Evolutionary conservation across 176 grass and related monocot genomes (phyloP).

Genomic region (Triticum dicoccoides): DNA sequence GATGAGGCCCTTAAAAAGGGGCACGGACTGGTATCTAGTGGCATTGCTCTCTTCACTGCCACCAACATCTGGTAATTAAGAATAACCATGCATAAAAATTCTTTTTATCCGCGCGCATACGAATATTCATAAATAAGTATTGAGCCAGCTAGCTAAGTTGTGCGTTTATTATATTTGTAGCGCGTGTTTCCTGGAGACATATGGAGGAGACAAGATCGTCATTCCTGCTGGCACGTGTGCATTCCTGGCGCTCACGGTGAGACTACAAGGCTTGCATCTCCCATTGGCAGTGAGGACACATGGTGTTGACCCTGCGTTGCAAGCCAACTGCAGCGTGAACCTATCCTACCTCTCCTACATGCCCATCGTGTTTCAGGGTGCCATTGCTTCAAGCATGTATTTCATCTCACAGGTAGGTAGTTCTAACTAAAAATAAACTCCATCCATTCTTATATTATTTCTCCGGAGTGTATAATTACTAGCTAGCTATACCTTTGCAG

Average conservation of each 20-base stretch:
- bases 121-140: not conserved
- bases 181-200: not conserved
- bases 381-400: not conserved
- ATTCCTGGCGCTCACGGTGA: not conserved
- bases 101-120: too few species aligned
- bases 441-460: not conserved
- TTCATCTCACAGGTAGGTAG: not conserved
- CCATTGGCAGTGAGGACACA: not conserved
- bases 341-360: not conserved
- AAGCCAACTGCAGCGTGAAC: not conserved
- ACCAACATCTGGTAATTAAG: not conserved
- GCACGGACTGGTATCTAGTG: not conserved
- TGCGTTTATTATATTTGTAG: not conserved
- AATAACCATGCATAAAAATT: too few species aligned
- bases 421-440: not conserved
- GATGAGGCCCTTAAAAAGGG: not conserved
- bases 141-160: not conserved
- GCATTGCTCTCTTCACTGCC: not conserved
- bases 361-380: not conserved
- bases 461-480: not conserved
- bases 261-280: not conserved
- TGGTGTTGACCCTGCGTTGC: not conserved
- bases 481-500: not conserved
- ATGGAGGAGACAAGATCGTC: not conserved
- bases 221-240: not conserved